Conservation (phyloP, 2,329 filamentous ascomycete species). For the Exophiala phaeomuriformis region DNA sequence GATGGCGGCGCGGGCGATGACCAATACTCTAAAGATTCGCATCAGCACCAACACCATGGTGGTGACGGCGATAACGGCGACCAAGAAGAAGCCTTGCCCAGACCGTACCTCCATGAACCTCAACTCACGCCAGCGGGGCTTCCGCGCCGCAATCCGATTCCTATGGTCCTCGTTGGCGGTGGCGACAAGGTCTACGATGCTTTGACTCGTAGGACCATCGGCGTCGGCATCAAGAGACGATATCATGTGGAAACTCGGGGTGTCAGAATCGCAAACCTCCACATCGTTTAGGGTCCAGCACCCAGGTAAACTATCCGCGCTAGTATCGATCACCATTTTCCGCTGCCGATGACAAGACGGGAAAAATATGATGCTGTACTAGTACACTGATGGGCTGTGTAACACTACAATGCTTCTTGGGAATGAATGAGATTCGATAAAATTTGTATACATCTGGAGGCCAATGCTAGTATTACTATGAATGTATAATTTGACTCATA, state of each 20-base stretch:
- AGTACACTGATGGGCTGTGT: no score
- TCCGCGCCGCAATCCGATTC: slow-evolving; percentile 62
- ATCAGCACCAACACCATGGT: no score
- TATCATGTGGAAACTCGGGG: slow-evolving; percentile 79
- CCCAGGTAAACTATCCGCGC: no score
- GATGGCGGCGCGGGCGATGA: slow-evolving; percentile 30
- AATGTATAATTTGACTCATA: no score
- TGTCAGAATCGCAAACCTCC: slow-evolving; percentile 67
- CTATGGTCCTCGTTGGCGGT: slow-evolving; percentile 75
- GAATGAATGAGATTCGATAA: no score
- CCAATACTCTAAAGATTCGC: not conserved
- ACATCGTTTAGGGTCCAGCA: slow-evolving; percentile 47
- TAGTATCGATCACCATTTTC: no score
- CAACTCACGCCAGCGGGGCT: slow-evolving; percentile 67
- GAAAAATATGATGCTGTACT: no score
- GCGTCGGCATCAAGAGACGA: slow-evolving; percentile 66
- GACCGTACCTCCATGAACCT: slow-evolving; percentile 66
- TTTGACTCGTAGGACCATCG: slow-evolving; percentile 52
- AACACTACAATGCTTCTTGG: no score
- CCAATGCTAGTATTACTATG: no score
- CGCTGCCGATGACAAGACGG: no score
- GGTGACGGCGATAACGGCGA: slow-evolving; percentile 22
- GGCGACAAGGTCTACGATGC: slow-evolving; percentile 58
- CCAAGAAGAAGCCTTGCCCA: slow-evolving; percentile 39
- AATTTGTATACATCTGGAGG: no score